Evolutionary conservation across 768 basidiomycete species (phyloP), one percentile per base, ranked within the genome.

Genomic region (Rubroboletus satanas): DNA sequence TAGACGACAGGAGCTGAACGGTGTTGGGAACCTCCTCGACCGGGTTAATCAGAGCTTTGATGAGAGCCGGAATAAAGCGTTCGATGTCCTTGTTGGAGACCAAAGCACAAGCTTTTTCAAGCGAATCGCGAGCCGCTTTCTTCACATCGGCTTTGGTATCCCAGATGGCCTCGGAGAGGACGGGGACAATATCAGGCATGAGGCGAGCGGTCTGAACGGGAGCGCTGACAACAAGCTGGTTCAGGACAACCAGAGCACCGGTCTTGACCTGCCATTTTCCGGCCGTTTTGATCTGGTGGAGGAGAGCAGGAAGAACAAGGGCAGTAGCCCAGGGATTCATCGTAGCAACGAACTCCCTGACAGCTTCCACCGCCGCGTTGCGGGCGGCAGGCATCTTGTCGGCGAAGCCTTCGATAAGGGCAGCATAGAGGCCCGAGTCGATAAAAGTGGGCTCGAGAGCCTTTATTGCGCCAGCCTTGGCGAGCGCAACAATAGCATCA

Each of bases 141-240:
- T 98, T 98, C 73, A 98, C 96, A 61, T 97, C 93, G 45, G 93
- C 85, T 78, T 98, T 98, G 74, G 93, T 96, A 75, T 97, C 95
- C 96, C 96, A 98, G 66, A 98, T 96, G 55, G 89, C 93, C 69
- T 93, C 95, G 35, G 95, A 74, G 66, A 98, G 91, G 66, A 98
- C 79, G 57, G 95, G 94, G 60, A 98, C 88, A 59, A 98, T 91
- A 45, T 96, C 93, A 56, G 92, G 93, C 79, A 93, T 95, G 68
- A 93, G 88, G 64, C 84, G 86, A 56, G 89, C 88, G 51, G 82
- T 90, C 77, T 95, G 95, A 56, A 74, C 67, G 45, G 93, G 90
- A 29, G 92, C 90, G 65, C 85, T 85, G 61, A 74, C 77, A 63
- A 97, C 88, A 67, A 98, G 84, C 77, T 91, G 89, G 76, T 97